Evolutionary conservation across 495 filamentous ascomycete species (phyloP).

Genomic region (Neurospora sp.): DNA sequence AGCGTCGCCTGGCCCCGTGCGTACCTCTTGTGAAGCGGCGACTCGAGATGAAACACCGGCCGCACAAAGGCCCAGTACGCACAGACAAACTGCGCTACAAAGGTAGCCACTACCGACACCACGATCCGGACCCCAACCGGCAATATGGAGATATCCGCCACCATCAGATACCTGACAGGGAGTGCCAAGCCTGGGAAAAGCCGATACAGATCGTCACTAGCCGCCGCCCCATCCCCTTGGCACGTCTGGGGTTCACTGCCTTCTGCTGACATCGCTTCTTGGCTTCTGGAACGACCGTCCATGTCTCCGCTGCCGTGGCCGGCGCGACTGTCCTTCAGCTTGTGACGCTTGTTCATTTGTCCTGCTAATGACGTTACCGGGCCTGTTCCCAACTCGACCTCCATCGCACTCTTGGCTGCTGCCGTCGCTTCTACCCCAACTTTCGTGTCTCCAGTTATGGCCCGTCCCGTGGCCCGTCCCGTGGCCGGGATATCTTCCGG

Average conservation of each 20-base stretch:
- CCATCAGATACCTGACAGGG: background rate
- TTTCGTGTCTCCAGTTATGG: background rate
- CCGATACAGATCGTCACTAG: background rate
- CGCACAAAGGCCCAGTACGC: slow-evolving; percentile 19
- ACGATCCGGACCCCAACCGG: background rate
- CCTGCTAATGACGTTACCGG: no score
- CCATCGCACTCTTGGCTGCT: background rate
- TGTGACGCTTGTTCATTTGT: background rate
- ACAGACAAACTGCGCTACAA: slow-evolving; percentile 1
- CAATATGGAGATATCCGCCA: background rate
- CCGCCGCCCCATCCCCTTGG: background rate
- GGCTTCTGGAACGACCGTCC: slow-evolving; percentile 6
- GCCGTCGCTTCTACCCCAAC: slow-evolving; percentile 1
- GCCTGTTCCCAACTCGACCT: background rate
- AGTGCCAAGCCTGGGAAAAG: background rate
- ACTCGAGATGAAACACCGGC: slow-evolving; percentile 20
- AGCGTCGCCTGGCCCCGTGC: slow-evolving; percentile 8
- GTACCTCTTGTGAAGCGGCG: slow-evolving; percentile 16
- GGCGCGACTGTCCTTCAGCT: background rate
- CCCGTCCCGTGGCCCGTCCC: background rate
- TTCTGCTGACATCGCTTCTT: background rate
- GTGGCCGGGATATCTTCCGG: background rate
- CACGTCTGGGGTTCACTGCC: background rate
- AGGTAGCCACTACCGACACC: background rate
- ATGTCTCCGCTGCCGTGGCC: slow-evolving; percentile 12